Conservation (phyloP, 2,329 filamentous ascomycete species). For the Alternaria arborescens region DNA sequence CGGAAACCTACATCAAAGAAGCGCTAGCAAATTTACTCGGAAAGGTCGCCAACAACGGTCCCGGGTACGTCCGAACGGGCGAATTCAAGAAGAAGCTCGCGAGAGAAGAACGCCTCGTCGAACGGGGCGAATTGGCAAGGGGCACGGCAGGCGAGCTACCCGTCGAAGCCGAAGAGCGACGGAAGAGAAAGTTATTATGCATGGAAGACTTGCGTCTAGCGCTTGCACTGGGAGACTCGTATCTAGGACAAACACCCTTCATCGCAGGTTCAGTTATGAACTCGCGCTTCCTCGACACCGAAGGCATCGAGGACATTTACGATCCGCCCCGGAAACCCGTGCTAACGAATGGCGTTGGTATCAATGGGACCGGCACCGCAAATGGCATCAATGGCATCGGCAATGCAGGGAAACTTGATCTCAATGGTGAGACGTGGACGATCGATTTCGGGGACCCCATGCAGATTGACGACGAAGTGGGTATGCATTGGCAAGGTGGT, state of each 20-base stretch:
- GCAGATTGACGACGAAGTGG: constrained; percentile 41
- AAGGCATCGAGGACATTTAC: constrained; percentile 41
- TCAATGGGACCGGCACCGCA: neutral
- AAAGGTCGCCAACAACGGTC: constrained; percentile 64
- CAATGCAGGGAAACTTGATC: constrained; percentile 14
- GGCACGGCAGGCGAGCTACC: constrained; percentile 82
- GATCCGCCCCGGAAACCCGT: constrained; percentile 3
- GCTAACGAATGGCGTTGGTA: neutral
- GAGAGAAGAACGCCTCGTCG: constrained; percentile 76
- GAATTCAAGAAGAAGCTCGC: constrained; percentile 79
- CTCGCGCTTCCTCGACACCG: constrained; percentile 71
- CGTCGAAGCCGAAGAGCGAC: constrained; percentile 78
- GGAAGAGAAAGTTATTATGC: constrained; percentile 74
- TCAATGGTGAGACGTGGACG: constrained; percentile 20
- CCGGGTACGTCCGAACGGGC: constrained; percentile 73
- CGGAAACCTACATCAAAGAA: constrained; percentile 71
- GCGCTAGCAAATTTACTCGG: constrained; percentile 64
- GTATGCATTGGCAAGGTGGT: constrained; percentile 52
- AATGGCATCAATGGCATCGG: constrained; percentile 22
- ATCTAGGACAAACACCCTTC: constrained; percentile 79
- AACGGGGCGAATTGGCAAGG: constrained; percentile 76
- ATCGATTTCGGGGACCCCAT: constrained; percentile 36
- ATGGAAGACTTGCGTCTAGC: constrained; percentile 82
- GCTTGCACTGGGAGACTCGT: constrained; percentile 76
- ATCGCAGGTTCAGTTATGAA: constrained; percentile 73